Base-by-base conservation (phyloP, 2,329 filamentous ascomycete genomes). In the Cryoendolithus antarcticus region DNA sequence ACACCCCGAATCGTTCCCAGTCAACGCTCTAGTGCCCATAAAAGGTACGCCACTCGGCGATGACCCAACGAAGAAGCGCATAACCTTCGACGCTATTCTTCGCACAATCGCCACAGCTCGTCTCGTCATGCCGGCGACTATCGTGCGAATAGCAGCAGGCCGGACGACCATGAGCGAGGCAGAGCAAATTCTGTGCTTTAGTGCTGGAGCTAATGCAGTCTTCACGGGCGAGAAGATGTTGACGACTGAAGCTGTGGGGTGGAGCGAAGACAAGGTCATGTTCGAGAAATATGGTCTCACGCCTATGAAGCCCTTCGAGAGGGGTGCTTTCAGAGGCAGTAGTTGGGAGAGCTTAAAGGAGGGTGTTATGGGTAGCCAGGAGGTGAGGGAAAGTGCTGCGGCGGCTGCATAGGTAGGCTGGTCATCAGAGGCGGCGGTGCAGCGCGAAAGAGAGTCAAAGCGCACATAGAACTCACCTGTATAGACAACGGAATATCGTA, bases 221-320 rank as follows among this genome's bases (percentile, higher is more conserved):
- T 94, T 94, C 57, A 94, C 86, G 0, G 86, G 86, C 6, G 86
- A 94, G 66, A 93, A 89, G 71, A 93, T 94, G 86, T 61, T 93
- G 62, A 94, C 86, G 4, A 94, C 86, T 0, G 83, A 86, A 41
- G 93, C 85, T 58, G 88, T 85, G 50, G 84, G 85, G 24, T 94
- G 84, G 83, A 85, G 91, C 46, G 83, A 93, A 62, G 86, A 94
- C 54, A 78, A 75, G 46, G 77, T 67, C 32, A 84, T 93, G 77
- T 93, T 94, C 63, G 74, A 78, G 2, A 72, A 76, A 37, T 93
- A 85, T 82, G 86, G 86, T 0, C 64, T 91, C 42, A 70, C 75
- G 54, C 82, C 86, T 1, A 93, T 94, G 85, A 59, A 57, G 50
- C 53, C 50, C 33, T 60, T 59, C 37, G 55, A 59, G 44, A 48